Evolutionary conservation across 306 rosid species (phyloP), one percentile per base, ranked within the genome.

Genomic region (Acacia confusa): DNA sequence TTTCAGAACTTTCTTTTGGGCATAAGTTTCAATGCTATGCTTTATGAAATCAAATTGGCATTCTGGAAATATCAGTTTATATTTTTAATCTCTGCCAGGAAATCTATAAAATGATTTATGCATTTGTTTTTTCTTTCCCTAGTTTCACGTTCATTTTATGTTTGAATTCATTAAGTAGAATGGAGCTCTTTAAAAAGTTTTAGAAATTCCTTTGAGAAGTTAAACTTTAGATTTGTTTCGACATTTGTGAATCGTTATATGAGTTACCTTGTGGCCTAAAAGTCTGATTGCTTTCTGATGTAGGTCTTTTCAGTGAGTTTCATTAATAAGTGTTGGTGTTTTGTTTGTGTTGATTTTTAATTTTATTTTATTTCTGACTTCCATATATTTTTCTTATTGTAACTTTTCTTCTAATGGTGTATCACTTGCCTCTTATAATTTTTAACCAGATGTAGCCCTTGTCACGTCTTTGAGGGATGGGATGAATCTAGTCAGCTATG

Each of bases 401-500:
- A 70, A 47, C 32, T 38, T 78, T 83, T 74, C 48, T 70, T 67
- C 50, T 76, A 75, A 69, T 76, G 40, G 30, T 14, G 40, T 61
- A 27, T 84, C 57, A 64, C 70, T 81, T 48, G 48, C 20, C 67
- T 8, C 19, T 40, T 69, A 2, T 81, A 28, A 44, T 69, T 75
- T 24, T 82, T 83, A 66, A 74, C 44, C 88, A 87, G 98, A 95
- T 76, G 88, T 93, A 63, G 98, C 92, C 72, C 89, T 93, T 44
- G 94, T 93, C 80, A 93, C 98, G 15, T 93, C 98, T 40, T 82
- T 93, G 80, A 91, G 97, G 83, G 97, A 93, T 76, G 97, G 98
- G 76, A 91, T 93, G 97, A 93, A 93, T 89, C 97, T 93, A 70
- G 97, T 93, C 70, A 91, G 97, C 77, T 93, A 93, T 44, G 98